A percentile compares a stretch with the other conserved stretches of the same genome.
phyloP scores from a whole-genome alignment of 257 asterid species.

The Nicotiana noctiflora region DNA sequence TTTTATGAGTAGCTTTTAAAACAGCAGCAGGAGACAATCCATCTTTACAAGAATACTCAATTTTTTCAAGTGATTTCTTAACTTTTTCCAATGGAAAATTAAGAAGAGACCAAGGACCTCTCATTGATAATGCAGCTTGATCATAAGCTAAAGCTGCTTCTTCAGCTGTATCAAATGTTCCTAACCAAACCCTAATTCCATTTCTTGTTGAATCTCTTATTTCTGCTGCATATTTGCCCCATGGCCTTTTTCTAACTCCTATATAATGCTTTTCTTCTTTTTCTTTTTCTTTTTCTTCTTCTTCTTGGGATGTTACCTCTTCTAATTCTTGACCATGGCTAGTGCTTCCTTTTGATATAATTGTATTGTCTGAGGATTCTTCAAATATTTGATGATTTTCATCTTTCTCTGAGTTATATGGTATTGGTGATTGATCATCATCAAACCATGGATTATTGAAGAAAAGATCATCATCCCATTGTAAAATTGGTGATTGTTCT shows the following conservation, averaged over 20 bases:
- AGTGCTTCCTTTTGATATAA: not conserved
- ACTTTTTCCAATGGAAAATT: conserved; percentile 29
- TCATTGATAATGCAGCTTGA: conserved; percentile 33
- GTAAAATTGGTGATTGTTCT: not conserved
- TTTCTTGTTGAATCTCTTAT: conserved; percentile 40
- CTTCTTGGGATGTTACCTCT: conserved; percentile 1
- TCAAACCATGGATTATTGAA: not conserved
- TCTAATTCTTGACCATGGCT: not conserved
- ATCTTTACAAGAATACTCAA: conserved; percentile 10
- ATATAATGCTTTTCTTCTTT: conserved; percentile 18
- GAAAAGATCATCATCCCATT: not conserved
- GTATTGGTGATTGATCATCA: not conserved
- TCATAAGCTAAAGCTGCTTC: conserved; percentile 41
- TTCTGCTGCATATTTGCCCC: conserved; percentile 42
- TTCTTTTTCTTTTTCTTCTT: not conserved
- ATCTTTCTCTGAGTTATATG: not conserved
- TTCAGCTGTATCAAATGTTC: conserved; percentile 29
- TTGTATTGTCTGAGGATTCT: not conserved
- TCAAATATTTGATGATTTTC: not conserved
- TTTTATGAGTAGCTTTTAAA: conserved; percentile 24
- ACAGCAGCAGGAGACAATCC: conserved; percentile 35
- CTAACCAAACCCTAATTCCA: conserved; percentile 37
- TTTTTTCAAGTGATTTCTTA: conserved; percentile 15
- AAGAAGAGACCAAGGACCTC: conserved; percentile 19
- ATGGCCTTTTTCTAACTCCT: conserved; percentile 30